Evolutionary conservation across 1,284 basidiomycete species (phyloP).

Genomic region (Cystobasidium slooffiae): DNA sequence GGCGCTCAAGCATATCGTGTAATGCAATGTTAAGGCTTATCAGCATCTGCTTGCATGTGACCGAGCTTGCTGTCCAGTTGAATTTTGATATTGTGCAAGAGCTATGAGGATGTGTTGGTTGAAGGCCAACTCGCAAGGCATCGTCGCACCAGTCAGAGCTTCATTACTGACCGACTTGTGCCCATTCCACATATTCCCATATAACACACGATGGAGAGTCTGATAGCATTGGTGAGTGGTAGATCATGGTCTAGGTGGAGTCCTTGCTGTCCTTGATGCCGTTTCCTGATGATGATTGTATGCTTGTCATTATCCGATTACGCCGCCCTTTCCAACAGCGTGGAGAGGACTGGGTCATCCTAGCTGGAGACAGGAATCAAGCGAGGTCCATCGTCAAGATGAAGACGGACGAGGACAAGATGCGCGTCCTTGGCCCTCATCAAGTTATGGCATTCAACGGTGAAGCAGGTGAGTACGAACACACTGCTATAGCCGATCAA

Average conservation of each 20-base stretch:
- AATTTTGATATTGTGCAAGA: too few species aligned
- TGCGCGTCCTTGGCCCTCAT: slow-evolving; percentile 86
- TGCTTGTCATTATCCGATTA: background rate
- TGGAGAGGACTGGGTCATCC: slow-evolving; percentile 34
- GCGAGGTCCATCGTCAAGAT: slow-evolving; percentile 44
- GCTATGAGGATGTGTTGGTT: too few species aligned
- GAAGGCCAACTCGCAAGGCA: too few species aligned
- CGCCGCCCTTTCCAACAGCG: slow-evolving; percentile 2
- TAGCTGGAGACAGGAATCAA: slow-evolving; percentile 36
- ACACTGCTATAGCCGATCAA: slow-evolving; percentile 4
- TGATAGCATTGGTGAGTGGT: slow-evolving; percentile 24
- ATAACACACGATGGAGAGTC: background rate
- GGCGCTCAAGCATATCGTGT: too few species aligned
- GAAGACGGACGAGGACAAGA: slow-evolving; percentile 85
- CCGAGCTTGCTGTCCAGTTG: too few species aligned
- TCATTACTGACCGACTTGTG: slow-evolving; percentile 8
- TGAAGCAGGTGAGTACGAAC: slow-evolving; percentile 72
- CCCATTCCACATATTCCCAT: background rate
- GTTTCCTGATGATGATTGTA: background rate
- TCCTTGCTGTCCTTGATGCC: background rate
- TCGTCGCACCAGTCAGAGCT: too few species aligned
- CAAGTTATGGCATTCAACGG: slow-evolving; percentile 94
- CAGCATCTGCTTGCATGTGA: too few species aligned
- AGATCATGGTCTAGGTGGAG: background rate
- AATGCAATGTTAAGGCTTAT: too few species aligned